A percentile compares a stretch with the other conserved stretches of the same genome.
Conservation (phyloP, 2,329 filamentous ascomycete genomes). For the Fusarium sp. region DNA sequence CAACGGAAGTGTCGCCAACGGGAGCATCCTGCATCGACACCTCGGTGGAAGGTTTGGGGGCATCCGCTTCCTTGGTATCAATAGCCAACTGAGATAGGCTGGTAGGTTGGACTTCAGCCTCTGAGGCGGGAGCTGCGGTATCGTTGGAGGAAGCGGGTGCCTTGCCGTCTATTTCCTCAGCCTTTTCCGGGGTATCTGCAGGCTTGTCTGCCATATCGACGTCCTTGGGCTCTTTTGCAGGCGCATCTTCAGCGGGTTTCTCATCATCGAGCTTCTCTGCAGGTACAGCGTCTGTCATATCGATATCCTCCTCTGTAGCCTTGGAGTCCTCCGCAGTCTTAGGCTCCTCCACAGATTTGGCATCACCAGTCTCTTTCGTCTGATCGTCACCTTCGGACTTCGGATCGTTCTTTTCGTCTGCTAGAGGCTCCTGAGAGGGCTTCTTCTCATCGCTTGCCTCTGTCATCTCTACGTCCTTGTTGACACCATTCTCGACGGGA, state of each 20-base stretch:
- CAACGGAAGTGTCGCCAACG: conserved; percentile 42
- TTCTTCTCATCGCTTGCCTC: conserved; percentile 26
- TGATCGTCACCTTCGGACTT: conserved; percentile 27
- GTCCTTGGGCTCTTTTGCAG: conserved; percentile 32
- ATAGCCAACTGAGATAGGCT: conserved; percentile 53
- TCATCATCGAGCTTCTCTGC: background rate
- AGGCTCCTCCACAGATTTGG: conserved; percentile 3
- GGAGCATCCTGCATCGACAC: conserved; percentile 63
- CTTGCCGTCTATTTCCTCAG: conserved; percentile 27
- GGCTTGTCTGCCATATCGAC: conserved; percentile 42
- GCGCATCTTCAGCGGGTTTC: conserved; percentile 8
- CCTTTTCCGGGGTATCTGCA: conserved; percentile 17
- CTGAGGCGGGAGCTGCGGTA: conserved; percentile 42
- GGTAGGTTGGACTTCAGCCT: conserved; percentile 49
- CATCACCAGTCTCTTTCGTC: conserved; percentile 3
- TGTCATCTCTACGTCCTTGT: conserved; percentile 38
- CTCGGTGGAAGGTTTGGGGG: conserved; percentile 49
- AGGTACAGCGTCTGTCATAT: conserved; percentile 25
- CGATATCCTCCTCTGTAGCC: conserved; percentile 16
- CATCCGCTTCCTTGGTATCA: conserved; percentile 47
- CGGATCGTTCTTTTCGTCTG: conserved; percentile 10
- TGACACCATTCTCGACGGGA: conserved; percentile 39
- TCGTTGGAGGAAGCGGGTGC: conserved; percentile 23
- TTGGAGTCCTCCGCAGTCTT: background rate
- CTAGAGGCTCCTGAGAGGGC: background rate